Evolutionary conservation across 352 stramenopile species (phyloP).

Genomic region (Globisporangium apiculatum): DNA sequence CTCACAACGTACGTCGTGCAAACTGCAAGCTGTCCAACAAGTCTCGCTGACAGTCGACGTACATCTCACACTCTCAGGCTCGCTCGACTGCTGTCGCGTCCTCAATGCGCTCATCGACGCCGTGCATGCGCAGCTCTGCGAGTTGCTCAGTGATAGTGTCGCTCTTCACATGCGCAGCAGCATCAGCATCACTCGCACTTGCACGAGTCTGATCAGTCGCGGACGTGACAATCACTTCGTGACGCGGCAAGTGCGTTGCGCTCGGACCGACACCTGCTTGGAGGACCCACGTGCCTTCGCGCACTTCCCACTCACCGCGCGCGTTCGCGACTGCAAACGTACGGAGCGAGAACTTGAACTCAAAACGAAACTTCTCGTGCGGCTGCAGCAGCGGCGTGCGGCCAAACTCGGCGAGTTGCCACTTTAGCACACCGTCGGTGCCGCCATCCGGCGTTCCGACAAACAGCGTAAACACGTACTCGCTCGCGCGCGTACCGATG

Average conservation of each 20-base stretch:
- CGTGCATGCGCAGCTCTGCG: not conserved
- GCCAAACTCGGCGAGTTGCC: constrained; percentile 49
- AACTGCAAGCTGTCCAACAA: too few relatives aligned
- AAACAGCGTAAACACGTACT: constrained; percentile 38
- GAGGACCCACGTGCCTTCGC: constrained; percentile 36
- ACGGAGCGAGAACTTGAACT: constrained; percentile 27
- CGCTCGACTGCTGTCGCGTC: not conserved
- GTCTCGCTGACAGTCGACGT: too few relatives aligned
- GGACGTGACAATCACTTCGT: constrained; percentile 19
- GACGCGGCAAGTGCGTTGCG: constrained; percentile 9
- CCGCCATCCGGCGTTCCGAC: constrained; percentile 22
- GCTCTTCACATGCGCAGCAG: not conserved
- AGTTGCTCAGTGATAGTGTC: not conserved
- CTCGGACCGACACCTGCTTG: constrained; percentile 13
- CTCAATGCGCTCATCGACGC: not conserved
- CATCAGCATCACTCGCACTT: too few relatives aligned
- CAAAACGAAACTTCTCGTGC: constrained; percentile 16
- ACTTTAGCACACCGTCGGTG: constrained; percentile 25
- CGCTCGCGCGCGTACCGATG: constrained; percentile 25
- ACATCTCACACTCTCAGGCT: not conserved
- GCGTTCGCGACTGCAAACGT: constrained; percentile 35
- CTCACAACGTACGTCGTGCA: too few relatives aligned
- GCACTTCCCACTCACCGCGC: constrained; percentile 25
- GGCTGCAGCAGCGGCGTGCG: constrained; percentile 30
- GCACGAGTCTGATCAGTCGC: too few relatives aligned